These are phyloP conservation scores for Quercus rubra DNA, from an alignment of 306 rosid species.

Conservation along the genomic window DNA sequence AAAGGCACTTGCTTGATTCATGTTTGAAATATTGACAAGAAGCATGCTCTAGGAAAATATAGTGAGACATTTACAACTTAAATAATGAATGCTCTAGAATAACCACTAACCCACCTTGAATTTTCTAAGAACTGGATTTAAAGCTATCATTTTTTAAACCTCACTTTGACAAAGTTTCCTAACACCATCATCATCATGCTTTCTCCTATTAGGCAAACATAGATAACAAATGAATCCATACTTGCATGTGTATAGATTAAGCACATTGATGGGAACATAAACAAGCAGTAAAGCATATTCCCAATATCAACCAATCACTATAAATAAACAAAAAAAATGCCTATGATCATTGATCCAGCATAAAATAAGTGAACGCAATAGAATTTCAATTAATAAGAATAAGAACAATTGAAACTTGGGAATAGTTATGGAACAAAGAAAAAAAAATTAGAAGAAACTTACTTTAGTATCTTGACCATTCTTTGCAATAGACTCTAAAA, in stretches of 20 bases:
- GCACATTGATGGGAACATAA: too few species aligned
- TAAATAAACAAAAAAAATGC: too few species aligned
- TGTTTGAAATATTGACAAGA: not conserved
- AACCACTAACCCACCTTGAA: not conserved
- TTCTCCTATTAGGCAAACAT: not conserved
- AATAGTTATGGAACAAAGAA: too few species aligned
- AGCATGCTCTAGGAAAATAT: not conserved
- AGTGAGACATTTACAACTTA: not conserved
- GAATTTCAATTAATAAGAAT: too few species aligned
- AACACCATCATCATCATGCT: not conserved
- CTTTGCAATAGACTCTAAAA: too few species aligned
- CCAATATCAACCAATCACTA: too few species aligned
- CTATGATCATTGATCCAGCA: too few species aligned
- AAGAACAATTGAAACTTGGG: too few species aligned
- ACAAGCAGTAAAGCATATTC: too few species aligned
- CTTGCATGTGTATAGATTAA: not conserved
- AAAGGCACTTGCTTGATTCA: not conserved
- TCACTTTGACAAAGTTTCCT: not conserved
- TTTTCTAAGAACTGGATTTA: not conserved
- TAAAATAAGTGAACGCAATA: too few species aligned
- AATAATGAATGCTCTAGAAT: not conserved
- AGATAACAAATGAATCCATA: not conserved
- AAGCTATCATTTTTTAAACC: not conserved
- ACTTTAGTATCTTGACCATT: too few species aligned
- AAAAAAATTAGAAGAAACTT: too few species aligned